These are phyloP conservation scores for Microthlaspi erraticum DNA, from an alignment of 345 rosid genomes.

Conservation along the genomic window DNA sequence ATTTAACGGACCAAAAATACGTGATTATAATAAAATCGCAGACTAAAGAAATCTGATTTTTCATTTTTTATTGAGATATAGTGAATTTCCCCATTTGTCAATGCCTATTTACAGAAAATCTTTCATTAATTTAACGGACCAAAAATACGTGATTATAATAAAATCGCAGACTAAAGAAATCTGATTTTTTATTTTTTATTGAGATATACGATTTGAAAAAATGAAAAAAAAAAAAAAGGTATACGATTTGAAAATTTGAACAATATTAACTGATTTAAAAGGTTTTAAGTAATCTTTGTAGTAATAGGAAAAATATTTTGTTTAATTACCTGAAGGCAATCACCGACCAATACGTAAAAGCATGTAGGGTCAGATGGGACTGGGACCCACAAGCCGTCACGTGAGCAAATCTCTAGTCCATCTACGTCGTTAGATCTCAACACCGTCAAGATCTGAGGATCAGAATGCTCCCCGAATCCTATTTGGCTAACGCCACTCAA, in stretches of 20 bases:
- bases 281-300: too few species aligned
- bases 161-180: neutral
- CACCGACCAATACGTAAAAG: conserved; percentile 87
- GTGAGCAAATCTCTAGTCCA: conserved; percentile 77
- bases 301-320: too few species aligned
- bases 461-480: conserved; percentile 96
- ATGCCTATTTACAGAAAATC: conserved; percentile 54
- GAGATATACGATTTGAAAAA: too few species aligned
- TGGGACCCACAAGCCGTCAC: conserved; percentile 74
- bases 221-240: too few species aligned
- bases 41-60: neutral
- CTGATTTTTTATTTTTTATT: neutral
- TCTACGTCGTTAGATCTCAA: conserved; percentile 88
- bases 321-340: conserved; percentile 67
- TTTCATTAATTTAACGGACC: too few species aligned
- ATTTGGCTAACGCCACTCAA: conserved; percentile 43
- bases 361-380: conserved; percentile 78
- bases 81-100: conserved; percentile 84
- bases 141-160: too few species aligned
- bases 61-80: conserved; percentile 9
- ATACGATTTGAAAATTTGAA: too few species aligned
- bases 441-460: conserved; percentile 96
- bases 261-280: neutral
- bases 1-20: too few species aligned
- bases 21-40: too few species aligned